Evolutionary conservation across 768 basidiomycete species (phyloP).

Genomic region (Clitopilus passeckerianus): DNA sequence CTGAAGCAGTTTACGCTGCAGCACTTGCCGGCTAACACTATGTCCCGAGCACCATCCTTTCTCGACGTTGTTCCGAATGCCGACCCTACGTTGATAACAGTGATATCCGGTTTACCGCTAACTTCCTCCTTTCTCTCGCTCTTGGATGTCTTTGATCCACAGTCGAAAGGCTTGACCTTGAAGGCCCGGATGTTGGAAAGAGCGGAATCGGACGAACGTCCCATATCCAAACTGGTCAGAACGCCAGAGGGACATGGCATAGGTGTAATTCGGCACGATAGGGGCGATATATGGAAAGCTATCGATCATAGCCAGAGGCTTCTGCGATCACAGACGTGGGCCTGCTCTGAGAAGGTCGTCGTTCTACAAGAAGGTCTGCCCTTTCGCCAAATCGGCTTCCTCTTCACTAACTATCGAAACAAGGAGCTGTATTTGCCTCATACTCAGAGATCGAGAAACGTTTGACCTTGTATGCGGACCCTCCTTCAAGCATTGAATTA

Average conservation of each 20-base stretch:
- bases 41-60: slow-evolving; percentile 43
- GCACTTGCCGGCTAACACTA: slow-evolving; percentile 47
- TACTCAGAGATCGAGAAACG: slow-evolving; percentile 43
- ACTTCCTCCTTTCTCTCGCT: slow-evolving; percentile 55
- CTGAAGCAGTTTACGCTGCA: slow-evolving; percentile 72
- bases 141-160: slow-evolving; percentile 56
- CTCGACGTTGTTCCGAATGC: slow-evolving; percentile 50
- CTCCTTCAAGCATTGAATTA: slow-evolving; percentile 35
- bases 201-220: slow-evolving; percentile 40
- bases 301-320: slow-evolving; percentile 42
- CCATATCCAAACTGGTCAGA: slow-evolving; percentile 60
- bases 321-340: slow-evolving; percentile 46
- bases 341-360: slow-evolving; percentile 59
- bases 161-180: slow-evolving; percentile 45
- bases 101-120: slow-evolving; percentile 67
- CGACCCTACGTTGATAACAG: slow-evolving; percentile 37
- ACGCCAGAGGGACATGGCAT: slow-evolving; percentile 79
- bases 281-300: slow-evolving; percentile 63
- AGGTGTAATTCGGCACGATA: slow-evolving; percentile 56
- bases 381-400: slow-evolving; percentile 1
- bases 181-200: slow-evolving; percentile 34
- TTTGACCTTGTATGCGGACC: slow-evolving; percentile 51
- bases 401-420: background rate
- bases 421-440: slow-evolving; percentile 52
- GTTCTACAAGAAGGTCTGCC: slow-evolving; percentile 58